Percentiles rank a stretch among this genome's conserved stretches.
Conservation (phyloP, 208 protist genomes). For the Naegleria fowleri region DNA sequence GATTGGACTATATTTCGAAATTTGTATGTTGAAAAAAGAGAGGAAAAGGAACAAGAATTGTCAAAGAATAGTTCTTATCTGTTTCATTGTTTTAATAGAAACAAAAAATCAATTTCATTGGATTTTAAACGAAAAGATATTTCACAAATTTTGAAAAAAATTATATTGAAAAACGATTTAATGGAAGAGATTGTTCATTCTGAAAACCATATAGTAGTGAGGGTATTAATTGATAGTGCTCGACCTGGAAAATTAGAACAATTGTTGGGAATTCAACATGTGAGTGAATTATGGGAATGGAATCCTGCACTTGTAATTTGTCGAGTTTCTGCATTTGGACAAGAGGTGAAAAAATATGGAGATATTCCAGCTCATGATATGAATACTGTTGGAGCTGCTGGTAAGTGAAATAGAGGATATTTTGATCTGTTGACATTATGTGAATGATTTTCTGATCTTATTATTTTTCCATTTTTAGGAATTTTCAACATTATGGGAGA, state of each 20-base stretch:
- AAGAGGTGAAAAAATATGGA: not conserved
- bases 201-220: too few relatives aligned
- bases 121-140: not conserved
- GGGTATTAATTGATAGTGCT: not conserved
- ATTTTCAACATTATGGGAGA: not conserved
- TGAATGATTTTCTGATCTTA: not conserved
- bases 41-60: too few relatives aligned
- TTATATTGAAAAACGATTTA: not conserved
- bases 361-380: not conserved
- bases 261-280: not conserved
- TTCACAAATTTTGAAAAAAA: not conserved
- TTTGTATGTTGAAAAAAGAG: too few relatives aligned
- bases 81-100: constrained; percentile 1
- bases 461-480: not conserved
- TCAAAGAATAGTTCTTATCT: too few relatives aligned
- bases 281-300: not conserved
- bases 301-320: not conserved
- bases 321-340: constrained; percentile 13
- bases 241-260: constrained; percentile 1
- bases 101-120: not conserved
- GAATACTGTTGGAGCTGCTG: not conserved
- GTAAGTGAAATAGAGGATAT: too few relatives aligned
- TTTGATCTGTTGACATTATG: too few relatives aligned
- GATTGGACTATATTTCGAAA: too few relatives aligned
- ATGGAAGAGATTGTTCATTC: not conserved